Percentiles rank a stretch among this genome's conserved stretches.
phyloP scores from a whole-genome alignment of 441 rosid genomes.

The Gossypium trilobum region DNA sequence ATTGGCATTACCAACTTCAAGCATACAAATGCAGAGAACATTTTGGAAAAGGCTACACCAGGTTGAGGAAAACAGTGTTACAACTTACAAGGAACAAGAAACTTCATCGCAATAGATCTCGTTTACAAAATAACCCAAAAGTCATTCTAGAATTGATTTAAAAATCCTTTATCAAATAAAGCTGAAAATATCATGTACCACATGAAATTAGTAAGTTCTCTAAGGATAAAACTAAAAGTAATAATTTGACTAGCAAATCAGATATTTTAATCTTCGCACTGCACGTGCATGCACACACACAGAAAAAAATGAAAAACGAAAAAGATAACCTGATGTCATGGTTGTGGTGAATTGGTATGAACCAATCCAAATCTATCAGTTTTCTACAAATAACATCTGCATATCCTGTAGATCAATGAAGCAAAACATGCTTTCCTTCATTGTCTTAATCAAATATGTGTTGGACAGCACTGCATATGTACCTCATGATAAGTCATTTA shows the following conservation, averaged over 20 bases:
- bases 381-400: conserved; percentile 3
- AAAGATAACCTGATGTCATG: not conserved
- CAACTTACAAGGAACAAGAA: not conserved
- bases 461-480: not conserved
- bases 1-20: conserved; percentile 1
- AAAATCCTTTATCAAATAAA: conserved; percentile 4
- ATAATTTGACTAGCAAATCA: not conserved
- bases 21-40: not conserved
- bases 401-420: conserved; percentile 2
- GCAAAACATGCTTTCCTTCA: not conserved
- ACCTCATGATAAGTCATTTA: not conserved
- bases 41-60: conserved; percentile 11
- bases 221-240: not conserved
- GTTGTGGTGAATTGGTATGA: not conserved
- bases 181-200: not conserved
- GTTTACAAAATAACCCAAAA: conserved; percentile 7
- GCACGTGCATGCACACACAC: not conserved
- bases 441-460: not conserved
- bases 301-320: not conserved
- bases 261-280: not conserved
- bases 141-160: conserved; percentile 6
- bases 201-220: not conserved
- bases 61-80: not conserved
- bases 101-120: not conserved
- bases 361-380: not conserved